These are phyloP conservation scores for Fomitopsis betulina DNA, from an alignment of 1,284 basidiomycete genomes.

Conservation along the genomic window DNA sequence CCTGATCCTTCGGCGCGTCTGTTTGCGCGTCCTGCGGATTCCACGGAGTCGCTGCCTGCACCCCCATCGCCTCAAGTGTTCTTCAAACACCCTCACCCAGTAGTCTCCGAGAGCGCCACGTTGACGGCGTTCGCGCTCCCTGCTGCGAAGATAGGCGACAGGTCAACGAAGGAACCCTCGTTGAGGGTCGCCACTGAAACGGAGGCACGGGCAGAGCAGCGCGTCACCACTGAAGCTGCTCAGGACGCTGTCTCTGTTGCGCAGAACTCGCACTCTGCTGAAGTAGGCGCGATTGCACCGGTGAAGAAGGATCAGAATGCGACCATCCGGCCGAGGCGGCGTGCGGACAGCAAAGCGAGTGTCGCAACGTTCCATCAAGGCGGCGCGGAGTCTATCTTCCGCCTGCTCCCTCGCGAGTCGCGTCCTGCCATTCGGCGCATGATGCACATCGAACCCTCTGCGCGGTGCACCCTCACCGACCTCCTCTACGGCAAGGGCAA, in stretches of 20 bases:
- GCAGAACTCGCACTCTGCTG: slow-evolving; percentile 2
- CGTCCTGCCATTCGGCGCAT: slow-evolving; percentile 88
- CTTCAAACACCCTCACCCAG: background rate
- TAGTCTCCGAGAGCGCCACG: background rate
- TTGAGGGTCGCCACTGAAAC: background rate
- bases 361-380: slow-evolving; percentile 74
- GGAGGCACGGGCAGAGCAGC: slow-evolving; percentile 6
- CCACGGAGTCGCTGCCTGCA: slow-evolving; percentile 59
- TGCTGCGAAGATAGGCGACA: background rate
- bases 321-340: slow-evolving; percentile 32
- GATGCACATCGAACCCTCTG: slow-evolving; percentile 87
- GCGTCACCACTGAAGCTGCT: slow-evolving; percentile 9
- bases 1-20: slow-evolving; percentile 60
- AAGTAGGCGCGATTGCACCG: slow-evolving; percentile 5
- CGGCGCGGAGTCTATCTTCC: slow-evolving; percentile 96
- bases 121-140: background rate
- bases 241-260: slow-evolving; percentile 12
- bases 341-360: slow-evolving; percentile 61
- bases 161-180: background rate
- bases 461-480: slow-evolving; percentile 93
- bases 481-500: slow-evolving; percentile 80
- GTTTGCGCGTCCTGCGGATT: slow-evolving; percentile 66
- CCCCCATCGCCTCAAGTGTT: slow-evolving; percentile 18
- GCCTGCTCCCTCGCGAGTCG: slow-evolving; percentile 92
- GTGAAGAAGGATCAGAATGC: slow-evolving; percentile 16